A percentile compares a stretch with the other conserved stretches of the same genome.
phyloP scores from a whole-genome alignment of 768 basidiomycete genomes.

The Phylloporus rhodoxanthus region DNA sequence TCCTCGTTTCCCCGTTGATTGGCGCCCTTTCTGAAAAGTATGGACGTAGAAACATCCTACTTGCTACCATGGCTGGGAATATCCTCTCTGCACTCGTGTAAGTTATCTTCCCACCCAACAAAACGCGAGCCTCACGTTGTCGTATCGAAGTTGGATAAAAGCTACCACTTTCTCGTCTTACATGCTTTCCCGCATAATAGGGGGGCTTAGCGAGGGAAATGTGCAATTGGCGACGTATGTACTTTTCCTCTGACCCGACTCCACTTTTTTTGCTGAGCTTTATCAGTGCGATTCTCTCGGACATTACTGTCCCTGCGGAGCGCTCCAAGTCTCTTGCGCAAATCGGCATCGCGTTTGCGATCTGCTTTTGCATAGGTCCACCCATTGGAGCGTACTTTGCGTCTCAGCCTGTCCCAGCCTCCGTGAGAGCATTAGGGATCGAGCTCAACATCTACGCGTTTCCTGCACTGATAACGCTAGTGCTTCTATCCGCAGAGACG shows the following conservation, averaged over 20 bases:
- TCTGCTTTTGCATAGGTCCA: conserved; percentile 90
- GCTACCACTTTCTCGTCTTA: conserved; percentile 89
- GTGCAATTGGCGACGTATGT: conserved; percentile 92
- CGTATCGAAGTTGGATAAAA: conserved; percentile 65
- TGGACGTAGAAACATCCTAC: conserved; percentile 78
- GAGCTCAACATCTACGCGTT: conserved; percentile 86
- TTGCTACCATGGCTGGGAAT: conserved; percentile 90
- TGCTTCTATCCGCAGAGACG: conserved; percentile 75
- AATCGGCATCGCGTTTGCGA: conserved; percentile 93
- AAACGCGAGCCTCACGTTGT: neutral
- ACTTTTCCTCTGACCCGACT: neutral
- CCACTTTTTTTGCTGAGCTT: neutral
- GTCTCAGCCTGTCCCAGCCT: conserved; percentile 66
- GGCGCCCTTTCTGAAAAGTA: conserved; percentile 84
- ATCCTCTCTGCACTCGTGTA: conserved; percentile 83
- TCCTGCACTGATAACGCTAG: conserved; percentile 80
- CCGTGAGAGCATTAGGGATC: conserved; percentile 47
- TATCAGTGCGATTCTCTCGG: conserved; percentile 84
- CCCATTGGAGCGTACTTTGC: conserved; percentile 96
- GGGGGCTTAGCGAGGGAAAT: conserved; percentile 94
- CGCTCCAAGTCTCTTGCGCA: conserved; percentile 84
- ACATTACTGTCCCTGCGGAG: conserved; percentile 74
- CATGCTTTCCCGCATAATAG: conserved; percentile 83
- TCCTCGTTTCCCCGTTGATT: conserved; percentile 75
- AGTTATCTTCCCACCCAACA: conserved; percentile 23